Percentiles rank a stretch among this genome's conserved stretches.
phyloP scores from a whole-genome alignment of 352 stramenopile genomes.

The Globisporangium viniferum region DNA sequence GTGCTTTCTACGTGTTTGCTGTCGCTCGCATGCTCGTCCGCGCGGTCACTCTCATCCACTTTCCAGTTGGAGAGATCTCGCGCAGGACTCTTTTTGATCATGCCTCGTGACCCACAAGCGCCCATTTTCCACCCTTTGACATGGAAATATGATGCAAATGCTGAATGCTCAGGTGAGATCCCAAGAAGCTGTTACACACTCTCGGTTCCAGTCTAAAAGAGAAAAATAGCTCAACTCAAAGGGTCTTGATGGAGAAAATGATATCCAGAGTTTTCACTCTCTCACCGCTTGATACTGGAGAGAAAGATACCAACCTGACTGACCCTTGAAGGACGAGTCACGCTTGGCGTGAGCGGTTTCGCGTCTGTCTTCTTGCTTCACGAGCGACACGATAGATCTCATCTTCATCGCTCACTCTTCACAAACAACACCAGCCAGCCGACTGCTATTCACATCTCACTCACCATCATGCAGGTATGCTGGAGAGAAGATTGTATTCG shows the following conservation, averaged over 20 bases:
- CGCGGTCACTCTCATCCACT: constrained; percentile 18
- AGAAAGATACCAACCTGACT: neutral
- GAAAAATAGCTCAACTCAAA: too few relatives aligned
- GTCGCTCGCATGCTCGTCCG: neutral
- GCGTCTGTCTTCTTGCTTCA: neutral
- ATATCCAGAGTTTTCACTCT: too few relatives aligned
- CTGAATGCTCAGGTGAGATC: too few relatives aligned
- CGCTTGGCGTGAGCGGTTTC: neutral
- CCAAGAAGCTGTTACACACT: too few relatives aligned
- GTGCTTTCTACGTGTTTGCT: neutral
- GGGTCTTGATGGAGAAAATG: too few relatives aligned
- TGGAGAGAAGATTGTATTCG: neutral
- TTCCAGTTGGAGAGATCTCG: constrained; percentile 47
- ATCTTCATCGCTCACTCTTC: neutral
- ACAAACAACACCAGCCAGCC: neutral
- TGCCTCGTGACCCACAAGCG: constrained; percentile 37
- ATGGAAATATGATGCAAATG: neutral
- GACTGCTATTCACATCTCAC: neutral
- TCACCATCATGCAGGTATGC: constrained; percentile 1
- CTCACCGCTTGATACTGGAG: neutral
- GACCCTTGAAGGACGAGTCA: constrained; percentile 1
- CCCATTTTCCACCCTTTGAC: constrained; percentile 31
- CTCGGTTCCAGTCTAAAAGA: too few relatives aligned
- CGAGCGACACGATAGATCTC: neutral
- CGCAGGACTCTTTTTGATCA: constrained; percentile 7